These are phyloP conservation scores for Pachyrhizus erosus DNA, from an alignment of 306 rosid species.

Conservation along the genomic window DNA sequence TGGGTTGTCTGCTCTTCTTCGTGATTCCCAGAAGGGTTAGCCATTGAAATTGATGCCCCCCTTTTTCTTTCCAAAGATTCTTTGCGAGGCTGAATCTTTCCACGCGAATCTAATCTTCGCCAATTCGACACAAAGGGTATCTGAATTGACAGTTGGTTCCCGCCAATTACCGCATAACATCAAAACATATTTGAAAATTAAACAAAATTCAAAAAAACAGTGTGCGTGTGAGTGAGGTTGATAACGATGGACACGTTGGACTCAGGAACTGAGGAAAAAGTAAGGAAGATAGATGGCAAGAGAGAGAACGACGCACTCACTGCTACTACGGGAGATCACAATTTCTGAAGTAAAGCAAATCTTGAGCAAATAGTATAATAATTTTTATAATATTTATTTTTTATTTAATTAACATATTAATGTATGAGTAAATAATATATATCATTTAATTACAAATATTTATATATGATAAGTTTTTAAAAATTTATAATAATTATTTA, in stretches of 20 bases:
- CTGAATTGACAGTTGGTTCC: slow-evolving; percentile 7
- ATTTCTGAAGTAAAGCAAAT: too few relatives aligned
- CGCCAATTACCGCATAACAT: slow-evolving; percentile 15
- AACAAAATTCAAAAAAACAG: not conserved
- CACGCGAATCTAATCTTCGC: slow-evolving; percentile 1
- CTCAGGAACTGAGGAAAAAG: not conserved
- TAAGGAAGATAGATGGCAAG: not conserved
- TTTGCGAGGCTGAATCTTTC: not conserved
- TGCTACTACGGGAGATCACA: not conserved
- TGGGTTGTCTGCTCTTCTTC: slow-evolving; percentile 68
- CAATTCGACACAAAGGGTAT: not conserved
- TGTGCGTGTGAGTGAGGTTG: not conserved
- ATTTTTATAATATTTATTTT: too few relatives aligned
- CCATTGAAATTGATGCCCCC: slow-evolving; percentile 53
- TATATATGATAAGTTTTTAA: too few relatives aligned
- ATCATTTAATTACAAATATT: too few relatives aligned
- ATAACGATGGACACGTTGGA: not conserved
- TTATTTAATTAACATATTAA: too few relatives aligned
- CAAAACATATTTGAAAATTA: not conserved
- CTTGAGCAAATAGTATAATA: too few relatives aligned
- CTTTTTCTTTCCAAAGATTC: not conserved
- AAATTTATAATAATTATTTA: too few relatives aligned
- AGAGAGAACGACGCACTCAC: not conserved
- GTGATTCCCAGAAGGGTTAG: slow-evolving; percentile 57
- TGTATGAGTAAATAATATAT: too few relatives aligned